phyloP scores from a whole-genome alignment of 1,284 basidiomycete species.

The Apiotrichum sp. region DNA sequence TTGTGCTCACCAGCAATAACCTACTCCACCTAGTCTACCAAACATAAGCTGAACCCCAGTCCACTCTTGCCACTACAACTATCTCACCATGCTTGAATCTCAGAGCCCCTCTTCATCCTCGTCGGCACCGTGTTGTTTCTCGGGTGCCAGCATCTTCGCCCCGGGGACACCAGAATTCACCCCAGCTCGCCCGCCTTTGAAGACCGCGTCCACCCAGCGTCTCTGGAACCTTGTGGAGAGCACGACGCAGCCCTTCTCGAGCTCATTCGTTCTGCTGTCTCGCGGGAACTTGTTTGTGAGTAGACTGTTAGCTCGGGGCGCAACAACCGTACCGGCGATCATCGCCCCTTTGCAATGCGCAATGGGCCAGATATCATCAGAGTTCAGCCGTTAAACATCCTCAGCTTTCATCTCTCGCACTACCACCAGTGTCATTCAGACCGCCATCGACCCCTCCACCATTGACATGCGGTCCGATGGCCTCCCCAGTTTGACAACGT shows the following conservation, averaged over 20 bases:
- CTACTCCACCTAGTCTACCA: too few relatives aligned
- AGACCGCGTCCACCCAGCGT: conserved; percentile 53
- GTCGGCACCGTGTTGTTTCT: too few relatives aligned
- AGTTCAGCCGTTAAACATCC: background rate
- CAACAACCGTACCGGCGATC: too few relatives aligned
- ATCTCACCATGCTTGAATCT: too few relatives aligned
- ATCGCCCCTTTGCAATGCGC: too few relatives aligned
- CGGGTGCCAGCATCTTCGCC: too few relatives aligned
- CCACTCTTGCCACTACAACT: too few relatives aligned
- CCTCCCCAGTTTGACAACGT: conserved; percentile 72
- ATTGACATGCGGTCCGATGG: conserved; percentile 49
- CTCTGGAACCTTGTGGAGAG: conserved; percentile 59
- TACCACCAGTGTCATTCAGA: conserved; percentile 45
- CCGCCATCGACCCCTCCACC: conserved; percentile 32
- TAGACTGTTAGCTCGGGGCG: too few relatives aligned
- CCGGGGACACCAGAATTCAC: conserved; percentile 34
- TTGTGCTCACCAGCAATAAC: too few relatives aligned
- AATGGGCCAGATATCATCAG: too few relatives aligned
- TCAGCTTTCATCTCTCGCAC: conserved; percentile 46
- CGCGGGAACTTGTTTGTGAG: conserved; percentile 69
- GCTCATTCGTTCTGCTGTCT: conserved; percentile 69
- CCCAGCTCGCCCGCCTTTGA: conserved; percentile 41
- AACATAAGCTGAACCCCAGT: too few relatives aligned
- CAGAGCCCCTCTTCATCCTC: too few relatives aligned
- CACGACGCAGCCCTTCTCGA: conserved; percentile 74